Base-by-base conservation (phyloP, 805 yeast species). In the Schwanniomyces yamadae region DNA sequence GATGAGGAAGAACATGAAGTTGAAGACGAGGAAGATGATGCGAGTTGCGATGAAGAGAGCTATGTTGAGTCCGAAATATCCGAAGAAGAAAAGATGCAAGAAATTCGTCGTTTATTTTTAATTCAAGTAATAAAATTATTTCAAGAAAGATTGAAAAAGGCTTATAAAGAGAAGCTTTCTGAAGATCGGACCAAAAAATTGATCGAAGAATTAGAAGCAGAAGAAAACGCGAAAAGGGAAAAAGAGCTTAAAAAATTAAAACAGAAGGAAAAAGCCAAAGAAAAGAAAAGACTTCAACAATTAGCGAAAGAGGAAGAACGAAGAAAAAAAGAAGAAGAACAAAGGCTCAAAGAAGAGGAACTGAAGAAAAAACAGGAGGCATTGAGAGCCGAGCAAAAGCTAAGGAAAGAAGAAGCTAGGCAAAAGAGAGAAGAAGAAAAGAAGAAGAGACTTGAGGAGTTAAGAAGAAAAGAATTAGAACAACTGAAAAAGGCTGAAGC, bases 81-180 rank as follows among this genome's bases (percentile, higher is more conserved):
- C 0, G 82, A 80, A 34, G 83, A 78, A 41, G 82, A 65, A 71
- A 55, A 89, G 33, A 62, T 85, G 50, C 82, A 78, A 49, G 95
- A 89, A 59, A 82, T 91, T 9, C 82, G 90, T 24, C 78, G 84
- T 17, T 74, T 87, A 70, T 74, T 90, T 42, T 88, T 86, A 49
- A 71, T 85, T 35, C 84, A 88, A 37, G 85, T 90, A 1, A 82
- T 93, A 4, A 78, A 86, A 35, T 69, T 87, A 54, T 73, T 90
- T 48, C 86, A 84, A 50, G 80, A 78, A 46, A 74, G 88, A 29
- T 75, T 90, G 21, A 69, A 84, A 50, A 77, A 74, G 20, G 86
- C 95, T 0, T 89, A 82, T 53, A 84, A 84, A 42, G 90, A 83
- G 49, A 83, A 79, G 45, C 77, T 84, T 31, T 90, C 95, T 9